Conservation (phyloP, 495 filamentous ascomycete species). For the Penicillium ucsense region DNA sequence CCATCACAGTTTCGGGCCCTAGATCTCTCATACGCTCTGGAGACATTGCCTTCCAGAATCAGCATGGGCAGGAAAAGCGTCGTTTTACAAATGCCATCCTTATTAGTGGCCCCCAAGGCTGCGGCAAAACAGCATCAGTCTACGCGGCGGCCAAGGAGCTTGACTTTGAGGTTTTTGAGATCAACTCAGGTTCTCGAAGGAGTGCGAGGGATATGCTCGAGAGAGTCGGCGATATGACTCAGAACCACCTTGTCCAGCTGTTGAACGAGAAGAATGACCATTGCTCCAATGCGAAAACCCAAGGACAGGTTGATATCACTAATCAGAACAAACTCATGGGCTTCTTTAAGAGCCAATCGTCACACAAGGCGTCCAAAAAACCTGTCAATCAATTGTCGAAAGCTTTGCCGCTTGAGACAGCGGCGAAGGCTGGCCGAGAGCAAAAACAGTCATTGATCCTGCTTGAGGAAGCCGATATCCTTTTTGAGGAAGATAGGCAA, state of each 20-base stretch:
- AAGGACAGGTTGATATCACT: slow-evolving; percentile 37
- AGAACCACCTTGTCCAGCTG: slow-evolving; percentile 78
- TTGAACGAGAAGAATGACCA: slow-evolving; percentile 20
- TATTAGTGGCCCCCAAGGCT: slow-evolving; percentile 82
- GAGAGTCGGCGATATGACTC: slow-evolving; percentile 90
- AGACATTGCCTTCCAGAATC: slow-evolving; percentile 29
- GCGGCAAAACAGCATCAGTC: slow-evolving; percentile 86
- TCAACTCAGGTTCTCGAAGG: slow-evolving; percentile 72
- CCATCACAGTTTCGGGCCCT: slow-evolving; percentile 30
- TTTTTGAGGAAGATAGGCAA: slow-evolving; percentile 89
- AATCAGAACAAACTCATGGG: slow-evolving; percentile 69
- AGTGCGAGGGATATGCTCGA: slow-evolving; percentile 87
- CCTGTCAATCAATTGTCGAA: no score
- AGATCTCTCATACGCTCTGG: slow-evolving; percentile 58
- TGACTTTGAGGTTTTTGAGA: slow-evolving; percentile 90
- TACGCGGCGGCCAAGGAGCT: slow-evolving; percentile 95
- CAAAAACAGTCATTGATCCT: slow-evolving; percentile 95
- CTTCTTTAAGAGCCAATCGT: slow-evolving; percentile 58
- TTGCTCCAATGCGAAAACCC: slow-evolving; percentile 5
- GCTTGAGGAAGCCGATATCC: slow-evolving; percentile 85
- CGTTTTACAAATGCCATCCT: slow-evolving; percentile 54
- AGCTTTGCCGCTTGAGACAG: slow-evolving; percentile 5
- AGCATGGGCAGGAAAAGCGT: slow-evolving; percentile 30
- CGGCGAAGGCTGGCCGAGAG: slow-evolving; percentile 37
- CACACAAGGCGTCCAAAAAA: not conserved